A percentile compares a stretch with the other conserved stretches of the same genome.
Evolutionary conservation across 2,329 filamentous ascomycete genomes (phyloP).

Genomic region (Mycosphaerella arachidis): DNA sequence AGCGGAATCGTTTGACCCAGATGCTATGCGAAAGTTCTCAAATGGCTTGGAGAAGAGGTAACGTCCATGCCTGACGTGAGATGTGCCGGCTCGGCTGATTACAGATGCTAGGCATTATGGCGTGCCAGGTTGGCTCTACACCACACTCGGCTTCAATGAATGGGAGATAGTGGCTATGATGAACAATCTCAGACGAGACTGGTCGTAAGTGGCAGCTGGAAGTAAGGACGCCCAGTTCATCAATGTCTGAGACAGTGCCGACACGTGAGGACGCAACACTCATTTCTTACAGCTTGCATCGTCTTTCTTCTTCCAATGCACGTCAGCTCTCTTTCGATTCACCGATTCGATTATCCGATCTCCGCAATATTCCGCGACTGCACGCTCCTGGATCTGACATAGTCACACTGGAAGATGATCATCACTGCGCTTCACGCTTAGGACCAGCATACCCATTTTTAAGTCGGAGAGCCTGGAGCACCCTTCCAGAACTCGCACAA

Average conservation of each 20-base stretch:
- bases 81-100: not conserved
- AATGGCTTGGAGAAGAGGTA: not conserved
- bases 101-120: not conserved
- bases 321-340: too few relatives aligned
- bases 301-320: too few relatives aligned
- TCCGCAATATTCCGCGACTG: too few relatives aligned
- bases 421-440: too few relatives aligned
- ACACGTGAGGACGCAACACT: not conserved
- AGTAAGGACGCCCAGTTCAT: not conserved
- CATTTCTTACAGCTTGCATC: too few relatives aligned
- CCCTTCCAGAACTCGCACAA: not conserved
- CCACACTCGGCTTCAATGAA: not conserved
- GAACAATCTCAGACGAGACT: not conserved
- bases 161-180: not conserved
- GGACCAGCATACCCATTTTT: too few relatives aligned
- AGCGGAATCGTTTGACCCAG: not conserved
- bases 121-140: not conserved
- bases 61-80: not conserved
- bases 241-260: not conserved
- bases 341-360: too few relatives aligned
- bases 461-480: too few relatives aligned
- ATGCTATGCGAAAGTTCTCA: not conserved
- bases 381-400: too few relatives aligned
- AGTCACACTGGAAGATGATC: too few relatives aligned
- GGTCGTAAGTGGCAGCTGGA: not conserved